A percentile compares a stretch with the other conserved stretches of the same genome.
Evolutionary conservation across 257 asterid species (phyloP).

Genomic region (Capsicum rhomboideum): DNA sequence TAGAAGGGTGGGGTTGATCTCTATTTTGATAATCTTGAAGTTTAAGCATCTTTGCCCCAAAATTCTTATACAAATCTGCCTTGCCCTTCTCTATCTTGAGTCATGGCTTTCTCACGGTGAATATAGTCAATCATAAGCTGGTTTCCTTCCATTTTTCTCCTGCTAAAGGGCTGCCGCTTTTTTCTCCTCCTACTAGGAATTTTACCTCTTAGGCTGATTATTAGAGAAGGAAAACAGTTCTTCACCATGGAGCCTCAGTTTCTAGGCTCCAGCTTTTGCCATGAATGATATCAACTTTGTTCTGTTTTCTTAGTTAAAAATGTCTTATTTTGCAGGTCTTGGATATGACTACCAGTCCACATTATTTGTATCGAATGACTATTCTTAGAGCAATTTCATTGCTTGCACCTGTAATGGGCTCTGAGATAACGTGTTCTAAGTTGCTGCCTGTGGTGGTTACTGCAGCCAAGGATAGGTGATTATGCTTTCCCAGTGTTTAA

Average conservation of each 20-base stretch:
- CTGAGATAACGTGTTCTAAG: slow-evolving; percentile 84
- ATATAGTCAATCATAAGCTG: background rate
- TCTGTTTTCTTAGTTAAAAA: background rate
- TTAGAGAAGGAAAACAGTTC: background rate
- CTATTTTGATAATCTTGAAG: background rate
- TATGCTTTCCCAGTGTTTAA: background rate
- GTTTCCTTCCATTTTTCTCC: background rate
- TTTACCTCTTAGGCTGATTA: background rate
- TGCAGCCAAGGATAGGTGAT: slow-evolving; percentile 54
- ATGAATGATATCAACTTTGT: background rate
- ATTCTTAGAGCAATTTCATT: slow-evolving; percentile 72
- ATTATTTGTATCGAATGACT: slow-evolving; percentile 80
- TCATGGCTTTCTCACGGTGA: background rate
- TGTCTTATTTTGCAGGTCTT: slow-evolving; percentile 40
- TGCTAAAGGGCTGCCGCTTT: background rate
- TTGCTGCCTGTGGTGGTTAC: slow-evolving; percentile 63
- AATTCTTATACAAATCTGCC: background rate
- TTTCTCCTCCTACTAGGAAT: background rate
- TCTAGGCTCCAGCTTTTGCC: background rate
- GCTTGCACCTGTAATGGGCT: slow-evolving; percentile 94
- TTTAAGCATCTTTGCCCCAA: background rate
- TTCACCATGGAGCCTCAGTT: background rate
- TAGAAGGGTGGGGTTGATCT: background rate
- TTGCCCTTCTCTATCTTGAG: background rate
- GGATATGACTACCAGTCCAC: slow-evolving; percentile 74